These are phyloP conservation scores for Echinosophora koreensis DNA, from an alignment of 306 rosid genomes.

Conservation along the genomic window DNA sequence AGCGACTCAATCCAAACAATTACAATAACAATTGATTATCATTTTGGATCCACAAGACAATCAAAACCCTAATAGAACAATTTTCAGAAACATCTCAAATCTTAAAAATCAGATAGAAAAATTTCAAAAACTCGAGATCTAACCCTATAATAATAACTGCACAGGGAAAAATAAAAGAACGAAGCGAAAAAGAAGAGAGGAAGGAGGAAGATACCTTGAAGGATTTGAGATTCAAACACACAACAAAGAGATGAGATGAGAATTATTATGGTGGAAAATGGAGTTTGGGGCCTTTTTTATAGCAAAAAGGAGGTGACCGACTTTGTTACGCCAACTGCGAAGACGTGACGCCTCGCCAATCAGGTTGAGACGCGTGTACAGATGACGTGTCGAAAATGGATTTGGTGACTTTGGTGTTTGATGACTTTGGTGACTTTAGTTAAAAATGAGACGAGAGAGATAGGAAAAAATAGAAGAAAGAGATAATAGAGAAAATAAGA, in stretches of 20 bases:
- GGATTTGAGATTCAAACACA: background rate
- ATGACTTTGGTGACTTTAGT: too few species aligned
- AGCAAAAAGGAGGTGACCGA: constrained; percentile 6
- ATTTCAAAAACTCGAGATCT: background rate
- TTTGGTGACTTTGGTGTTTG: too few species aligned
- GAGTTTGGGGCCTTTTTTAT: background rate
- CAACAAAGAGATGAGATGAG: background rate
- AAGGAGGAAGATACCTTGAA: constrained; percentile 31
- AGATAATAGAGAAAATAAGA: too few species aligned
- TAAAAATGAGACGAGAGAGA: too few species aligned
- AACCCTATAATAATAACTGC: background rate
- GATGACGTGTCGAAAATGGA: too few species aligned
- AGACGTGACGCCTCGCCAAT: background rate
- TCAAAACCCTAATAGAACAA: background rate
- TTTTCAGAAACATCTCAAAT: background rate
- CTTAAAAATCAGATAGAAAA: too few species aligned
- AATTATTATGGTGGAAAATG: background rate
- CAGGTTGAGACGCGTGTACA: constrained; percentile 6
- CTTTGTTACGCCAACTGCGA: background rate
- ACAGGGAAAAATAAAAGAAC: too few species aligned
- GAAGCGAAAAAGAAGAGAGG: background rate
- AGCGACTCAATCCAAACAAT: background rate
- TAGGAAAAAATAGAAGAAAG: too few species aligned
- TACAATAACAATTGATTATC: too few species aligned
- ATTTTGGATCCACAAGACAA: background rate